Evolutionary conservation across 2,329 filamentous ascomycete genomes (phyloP).

Genomic region (Curvularia eragrostidis): DNA sequence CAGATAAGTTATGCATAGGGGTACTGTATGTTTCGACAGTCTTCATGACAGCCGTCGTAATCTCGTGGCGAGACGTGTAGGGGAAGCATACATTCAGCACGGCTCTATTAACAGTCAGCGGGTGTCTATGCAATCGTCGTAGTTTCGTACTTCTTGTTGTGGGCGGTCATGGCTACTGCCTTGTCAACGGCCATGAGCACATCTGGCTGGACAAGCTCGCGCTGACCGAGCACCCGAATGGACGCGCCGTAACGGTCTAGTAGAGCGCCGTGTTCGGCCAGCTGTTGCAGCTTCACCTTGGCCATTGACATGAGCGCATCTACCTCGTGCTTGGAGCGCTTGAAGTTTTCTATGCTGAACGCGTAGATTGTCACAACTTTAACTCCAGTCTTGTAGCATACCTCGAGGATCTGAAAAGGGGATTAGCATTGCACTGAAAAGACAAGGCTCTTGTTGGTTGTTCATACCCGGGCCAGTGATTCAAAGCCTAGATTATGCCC

Average conservation of each 20-base stretch:
- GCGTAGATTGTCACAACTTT: conserved; percentile 98
- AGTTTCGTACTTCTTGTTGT: conserved; percentile 76
- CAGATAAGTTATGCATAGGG: conserved; percentile 64
- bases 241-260: conserved; percentile 91
- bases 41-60: conserved; percentile 84
- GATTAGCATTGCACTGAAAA: conserved; percentile 43
- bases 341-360: conserved; percentile 99
- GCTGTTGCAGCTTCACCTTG: conserved; percentile 89
- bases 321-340: conserved; percentile 94
- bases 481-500: conserved; percentile 97
- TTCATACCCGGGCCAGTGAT: conserved; percentile 79
- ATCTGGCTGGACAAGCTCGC: conserved; percentile 82
- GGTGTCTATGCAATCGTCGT: background rate
- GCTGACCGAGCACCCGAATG: conserved; percentile 83
- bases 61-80: conserved; percentile 95
- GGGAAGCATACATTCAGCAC: conserved; percentile 96
- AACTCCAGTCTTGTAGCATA: conserved; percentile 97
- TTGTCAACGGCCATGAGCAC: conserved; percentile 87
- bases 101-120: conserved; percentile 52
- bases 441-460: background rate
- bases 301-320: conserved; percentile 97
- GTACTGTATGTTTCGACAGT: conserved; percentile 87
- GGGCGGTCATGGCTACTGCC: conserved; percentile 83
- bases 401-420: conserved; percentile 75
- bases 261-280: conserved; percentile 91